A percentile compares a stretch with the other conserved stretches of the same genome.
Evolutionary conservation across 1,284 basidiomycete genomes (phyloP).

Genomic region (Golubevia sp.): DNA sequence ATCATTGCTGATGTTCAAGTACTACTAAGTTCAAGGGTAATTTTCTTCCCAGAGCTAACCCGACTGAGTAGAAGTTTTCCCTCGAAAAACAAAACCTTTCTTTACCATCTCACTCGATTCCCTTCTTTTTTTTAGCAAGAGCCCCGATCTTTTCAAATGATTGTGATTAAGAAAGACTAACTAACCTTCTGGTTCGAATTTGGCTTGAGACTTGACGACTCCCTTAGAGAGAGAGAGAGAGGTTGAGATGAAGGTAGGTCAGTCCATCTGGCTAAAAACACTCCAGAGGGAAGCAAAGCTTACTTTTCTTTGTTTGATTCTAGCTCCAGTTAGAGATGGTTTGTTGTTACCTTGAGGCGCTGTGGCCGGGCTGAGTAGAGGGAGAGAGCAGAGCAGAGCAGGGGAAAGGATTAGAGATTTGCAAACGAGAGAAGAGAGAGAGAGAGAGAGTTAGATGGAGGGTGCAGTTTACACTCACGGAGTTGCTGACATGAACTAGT

Average conservation of each 20-base stretch:
- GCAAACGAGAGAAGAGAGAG: not conserved
- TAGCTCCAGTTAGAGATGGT: conserved; percentile 64
- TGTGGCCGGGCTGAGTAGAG: conserved; percentile 8
- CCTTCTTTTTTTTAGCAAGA: not conserved
- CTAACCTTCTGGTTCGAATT: conserved; percentile 67
- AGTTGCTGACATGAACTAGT: not conserved
- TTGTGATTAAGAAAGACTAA: no score
- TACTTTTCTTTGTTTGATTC: conserved; percentile 63
- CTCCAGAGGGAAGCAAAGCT: not conserved
- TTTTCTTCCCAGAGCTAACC: no score
- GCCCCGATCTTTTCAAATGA: not conserved
- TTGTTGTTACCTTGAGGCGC: conserved; percentile 43
- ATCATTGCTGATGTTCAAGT: no score
- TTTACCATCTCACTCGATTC: no score
- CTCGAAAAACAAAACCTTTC: no score
- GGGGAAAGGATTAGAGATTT: conserved; percentile 12
- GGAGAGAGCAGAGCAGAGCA: conserved; percentile 10
- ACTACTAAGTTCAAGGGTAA: no score
- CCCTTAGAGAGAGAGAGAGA: conserved; percentile 27
- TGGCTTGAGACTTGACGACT: conserved; percentile 65
- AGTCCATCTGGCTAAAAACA: not conserved
- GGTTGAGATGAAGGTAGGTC: not conserved
- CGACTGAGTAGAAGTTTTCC: no score
- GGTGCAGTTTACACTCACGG: not conserved
- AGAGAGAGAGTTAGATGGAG: not conserved